A percentile compares a stretch with the other conserved stretches of the same genome.
Conservation (phyloP, 1,139 yeast species). For the Pichia sp. region DNA sequence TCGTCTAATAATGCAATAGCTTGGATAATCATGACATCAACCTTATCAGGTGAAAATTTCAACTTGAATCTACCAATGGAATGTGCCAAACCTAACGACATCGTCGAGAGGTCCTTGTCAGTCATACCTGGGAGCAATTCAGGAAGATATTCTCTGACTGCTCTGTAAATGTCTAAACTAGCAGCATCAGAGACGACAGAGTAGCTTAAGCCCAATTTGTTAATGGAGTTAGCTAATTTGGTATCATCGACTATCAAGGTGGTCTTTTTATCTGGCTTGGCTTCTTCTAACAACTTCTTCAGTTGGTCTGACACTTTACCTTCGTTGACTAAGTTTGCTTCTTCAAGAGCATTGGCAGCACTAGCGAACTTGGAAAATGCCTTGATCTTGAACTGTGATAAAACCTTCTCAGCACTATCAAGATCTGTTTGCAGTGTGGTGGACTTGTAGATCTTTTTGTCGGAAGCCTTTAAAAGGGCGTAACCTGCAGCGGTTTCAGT, state of each 20-base stretch:
- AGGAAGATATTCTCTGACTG: slow-evolving; percentile 90
- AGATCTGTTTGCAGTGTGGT: slow-evolving; percentile 70
- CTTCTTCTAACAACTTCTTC: slow-evolving; percentile 68
- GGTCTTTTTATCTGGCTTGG: slow-evolving; percentile 84
- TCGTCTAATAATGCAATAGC: slow-evolving; percentile 97
- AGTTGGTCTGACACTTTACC: slow-evolving; percentile 90
- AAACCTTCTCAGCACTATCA: slow-evolving; percentile 77
- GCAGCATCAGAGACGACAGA: slow-evolving; percentile 93
- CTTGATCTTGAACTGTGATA: slow-evolving; percentile 78
- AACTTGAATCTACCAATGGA: slow-evolving; percentile 97
- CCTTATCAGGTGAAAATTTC: slow-evolving; percentile 96
- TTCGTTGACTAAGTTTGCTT: slow-evolving; percentile 85
- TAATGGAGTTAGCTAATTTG: slow-evolving; percentile 92
- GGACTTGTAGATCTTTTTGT: slow-evolving; percentile 93
- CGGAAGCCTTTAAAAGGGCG: slow-evolving; percentile 94
- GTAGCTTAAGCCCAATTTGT: slow-evolving; percentile 85
- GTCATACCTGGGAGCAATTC: slow-evolving; percentile 90
- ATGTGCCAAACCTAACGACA: slow-evolving; percentile 96
- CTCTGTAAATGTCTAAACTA: slow-evolving; percentile 89
- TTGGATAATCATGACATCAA: slow-evolving; percentile 97
- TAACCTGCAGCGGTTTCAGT: slow-evolving; percentile 99
- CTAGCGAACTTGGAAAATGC: slow-evolving; percentile 92
- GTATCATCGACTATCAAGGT: slow-evolving; percentile 91
- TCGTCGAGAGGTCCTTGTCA: slow-evolving; percentile 79
- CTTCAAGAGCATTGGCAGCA: slow-evolving; percentile 95